These are phyloP conservation scores for Penicillium coprophilum DNA, from an alignment of 495 filamentous ascomycete species.

Conservation along the genomic window DNA sequence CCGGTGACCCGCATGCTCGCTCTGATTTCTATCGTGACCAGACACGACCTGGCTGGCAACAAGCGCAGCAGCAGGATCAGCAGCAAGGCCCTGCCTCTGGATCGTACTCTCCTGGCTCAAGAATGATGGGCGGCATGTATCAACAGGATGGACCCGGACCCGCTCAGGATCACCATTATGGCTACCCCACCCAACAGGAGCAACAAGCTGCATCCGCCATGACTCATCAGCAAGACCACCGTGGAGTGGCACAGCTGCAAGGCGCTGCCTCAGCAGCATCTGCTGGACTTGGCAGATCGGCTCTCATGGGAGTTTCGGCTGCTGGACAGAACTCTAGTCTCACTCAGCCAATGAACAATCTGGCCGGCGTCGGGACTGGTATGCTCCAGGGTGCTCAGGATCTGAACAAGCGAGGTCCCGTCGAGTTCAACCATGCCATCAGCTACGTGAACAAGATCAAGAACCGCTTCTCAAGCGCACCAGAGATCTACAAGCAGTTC, in stretches of 20 bases:
- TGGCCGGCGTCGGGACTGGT: constrained; percentile 46
- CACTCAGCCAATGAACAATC: constrained; percentile 47
- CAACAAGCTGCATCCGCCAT: constrained; percentile 52
- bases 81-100: constrained; percentile 46
- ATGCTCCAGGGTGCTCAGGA: constrained; percentile 57
- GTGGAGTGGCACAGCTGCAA: constrained; percentile 76
- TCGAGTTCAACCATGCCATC: constrained; percentile 99
- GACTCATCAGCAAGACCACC: constrained; percentile 75
- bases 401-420: constrained; percentile 84
- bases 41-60: constrained; percentile 48
- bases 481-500: constrained; percentile 99
- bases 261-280: constrained; percentile 68
- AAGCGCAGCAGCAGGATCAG: constrained; percentile 49
- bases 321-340: constrained; percentile 48
- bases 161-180: constrained; percentile 44
- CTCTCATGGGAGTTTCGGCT: constrained; percentile 47
- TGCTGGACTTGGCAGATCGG: constrained; percentile 45
- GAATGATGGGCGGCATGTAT: constrained; percentile 44
- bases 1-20: constrained; percentile 37
- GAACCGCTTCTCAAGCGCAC: constrained; percentile 94
- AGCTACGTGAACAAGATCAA: constrained; percentile 99
- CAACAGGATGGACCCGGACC: constrained; percentile 41
- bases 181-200: constrained; percentile 48
- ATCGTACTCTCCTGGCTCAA: constrained; percentile 47
- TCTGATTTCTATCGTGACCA: constrained; percentile 49